Base-by-base conservation (phyloP, 2,329 filamentous ascomycete species). In the Penicillium nordicum region DNA sequence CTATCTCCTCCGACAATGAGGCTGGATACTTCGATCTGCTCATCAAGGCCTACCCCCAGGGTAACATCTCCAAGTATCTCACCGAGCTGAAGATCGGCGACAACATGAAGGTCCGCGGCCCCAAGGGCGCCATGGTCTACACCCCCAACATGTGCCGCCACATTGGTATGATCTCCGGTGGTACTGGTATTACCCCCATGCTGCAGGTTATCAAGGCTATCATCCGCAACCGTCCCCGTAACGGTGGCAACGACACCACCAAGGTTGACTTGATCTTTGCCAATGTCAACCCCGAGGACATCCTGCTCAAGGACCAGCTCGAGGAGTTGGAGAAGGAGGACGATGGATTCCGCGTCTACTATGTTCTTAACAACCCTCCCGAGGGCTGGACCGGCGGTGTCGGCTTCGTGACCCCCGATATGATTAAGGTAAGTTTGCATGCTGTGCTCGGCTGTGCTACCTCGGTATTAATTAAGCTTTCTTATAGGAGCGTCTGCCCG, bases 101-200 rank as follows among this genome's bases (percentile, higher is more conserved):
- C 76, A 88, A 84, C 59, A 94, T 99, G 82, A 90, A 90, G 74
- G 88, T 97, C 68, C 87, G 85, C 68, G 94, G 94, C 10, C 94
- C 94, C 76, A 97, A 97, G 84, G 94, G 94, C 67, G 93, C 93
- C 67, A 97, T 99, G 83, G 90, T 96, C 61, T 99, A 99, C 80
- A 90, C 88, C 18, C 92, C 93, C 67, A 97, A 97, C 82, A 93
- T 99, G 89, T 90, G 93, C 67, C 88, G 90, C 63, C 90, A 90
- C 77, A 96, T 99, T 66, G 94, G 92, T 72, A 99, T 99, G 94
- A 90, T 99, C 72, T 92, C 94, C 62, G 94, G 94, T 65, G 94
- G 94, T 63, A 97, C 94, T 34, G 94, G 94, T 67, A 97, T 99
- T 75, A 97, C 94, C 10, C 94, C 94, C 59, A 99, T 99, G 94